phyloP scores from a whole-genome alignment of 148 eudicot genomes.

The Heliamphora exappendiculata region DNA sequence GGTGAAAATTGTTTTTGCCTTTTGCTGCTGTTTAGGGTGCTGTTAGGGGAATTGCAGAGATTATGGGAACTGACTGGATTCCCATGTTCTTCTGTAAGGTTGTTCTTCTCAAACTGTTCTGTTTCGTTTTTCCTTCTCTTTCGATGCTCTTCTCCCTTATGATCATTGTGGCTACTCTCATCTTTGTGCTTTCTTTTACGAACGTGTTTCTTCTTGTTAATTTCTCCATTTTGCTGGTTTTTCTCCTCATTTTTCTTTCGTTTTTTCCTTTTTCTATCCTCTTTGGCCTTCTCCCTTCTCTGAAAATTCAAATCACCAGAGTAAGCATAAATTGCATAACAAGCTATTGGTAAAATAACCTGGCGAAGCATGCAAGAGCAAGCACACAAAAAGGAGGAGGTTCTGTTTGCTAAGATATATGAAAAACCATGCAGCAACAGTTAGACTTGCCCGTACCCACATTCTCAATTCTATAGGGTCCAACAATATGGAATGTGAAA shows the following conservation, averaged over 20 bases:
- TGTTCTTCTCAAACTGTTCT: background rate
- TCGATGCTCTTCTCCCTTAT: background rate
- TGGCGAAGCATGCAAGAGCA: background rate
- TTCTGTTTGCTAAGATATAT: background rate
- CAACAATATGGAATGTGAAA: background rate
- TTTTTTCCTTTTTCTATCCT: background rate
- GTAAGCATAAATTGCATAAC: background rate
- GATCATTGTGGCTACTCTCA: background rate
- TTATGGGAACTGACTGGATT: background rate
- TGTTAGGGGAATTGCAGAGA: background rate
- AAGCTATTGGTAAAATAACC: background rate
- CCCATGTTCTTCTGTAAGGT: conserved; percentile 5
- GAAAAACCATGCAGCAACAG: background rate
- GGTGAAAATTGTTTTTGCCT: background rate
- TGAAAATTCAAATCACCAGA: conserved; percentile 1
- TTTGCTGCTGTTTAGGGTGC: background rate
- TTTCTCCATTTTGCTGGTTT: background rate
- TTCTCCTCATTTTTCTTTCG: background rate
- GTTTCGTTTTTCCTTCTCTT: background rate
- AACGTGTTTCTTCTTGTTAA: background rate
- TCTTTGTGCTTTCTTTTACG: background rate
- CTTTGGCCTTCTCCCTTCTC: background rate
- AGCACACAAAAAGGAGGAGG: background rate
- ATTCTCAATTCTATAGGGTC: background rate
- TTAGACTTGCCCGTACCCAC: background rate